phyloP scores from a whole-genome alignment of 352 stramenopile genomes.

The Phytopythium helicoides region DNA sequence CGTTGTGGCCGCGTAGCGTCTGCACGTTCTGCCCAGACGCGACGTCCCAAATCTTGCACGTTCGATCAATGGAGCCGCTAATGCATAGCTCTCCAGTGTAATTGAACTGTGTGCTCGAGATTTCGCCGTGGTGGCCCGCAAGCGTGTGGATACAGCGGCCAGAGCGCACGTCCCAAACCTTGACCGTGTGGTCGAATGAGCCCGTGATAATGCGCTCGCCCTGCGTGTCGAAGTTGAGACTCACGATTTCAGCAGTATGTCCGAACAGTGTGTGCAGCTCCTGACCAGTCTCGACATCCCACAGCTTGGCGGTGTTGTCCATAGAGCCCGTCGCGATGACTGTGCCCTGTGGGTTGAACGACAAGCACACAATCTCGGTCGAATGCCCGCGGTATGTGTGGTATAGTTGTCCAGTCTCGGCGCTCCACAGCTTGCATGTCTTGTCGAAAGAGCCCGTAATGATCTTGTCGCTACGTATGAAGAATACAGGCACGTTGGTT shows the following conservation, averaged over 20 bases:
- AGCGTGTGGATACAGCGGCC: conserved; percentile 91
- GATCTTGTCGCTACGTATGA: conserved; percentile 82
- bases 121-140: conserved; percentile 93
- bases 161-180: conserved; percentile 87
- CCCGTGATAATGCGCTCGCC: conserved; percentile 93
- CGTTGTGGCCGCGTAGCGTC: conserved; percentile 93
- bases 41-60: conserved; percentile 95
- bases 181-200: conserved; percentile 95
- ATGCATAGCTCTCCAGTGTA: conserved; percentile 92
- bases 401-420: conserved; percentile 91
- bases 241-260: conserved; percentile 95
- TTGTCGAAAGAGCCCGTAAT: conserved; percentile 96
- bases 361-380: conserved; percentile 96
- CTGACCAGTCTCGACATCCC: conserved; percentile 94
- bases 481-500: conserved; percentile 8
- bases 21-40: conserved; percentile 89
- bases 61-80: conserved; percentile 93
- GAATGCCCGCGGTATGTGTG: conserved; percentile 95
- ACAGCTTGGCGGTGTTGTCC: conserved; percentile 95
- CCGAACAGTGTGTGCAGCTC: conserved; percentile 93
- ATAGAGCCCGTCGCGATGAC: conserved; percentile 91
- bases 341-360: conserved; percentile 92
- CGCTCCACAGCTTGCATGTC: conserved; percentile 96
- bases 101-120: conserved; percentile 95
- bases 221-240: conserved; percentile 93